These are phyloP conservation scores for Boletus sp. DNA, from an alignment of 768 basidiomycete genomes.

Conservation along the genomic window DNA sequence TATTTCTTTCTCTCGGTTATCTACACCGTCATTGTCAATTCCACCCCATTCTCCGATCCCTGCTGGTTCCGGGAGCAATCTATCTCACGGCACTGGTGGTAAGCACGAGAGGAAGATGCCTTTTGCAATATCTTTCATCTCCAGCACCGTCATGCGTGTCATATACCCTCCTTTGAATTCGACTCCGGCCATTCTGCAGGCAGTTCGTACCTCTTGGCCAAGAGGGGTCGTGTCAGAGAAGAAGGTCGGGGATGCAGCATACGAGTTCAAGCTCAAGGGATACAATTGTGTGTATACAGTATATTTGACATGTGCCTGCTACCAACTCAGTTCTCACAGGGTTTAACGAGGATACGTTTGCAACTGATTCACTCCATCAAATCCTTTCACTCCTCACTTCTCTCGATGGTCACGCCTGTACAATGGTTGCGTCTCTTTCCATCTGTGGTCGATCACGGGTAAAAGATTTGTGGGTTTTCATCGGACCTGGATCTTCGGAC, in stretches of 20 bases:
- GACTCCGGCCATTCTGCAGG: slow-evolving; percentile 78
- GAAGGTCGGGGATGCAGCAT: slow-evolving; percentile 67
- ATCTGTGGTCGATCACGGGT: slow-evolving; percentile 66
- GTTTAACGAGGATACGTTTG: slow-evolving; percentile 77
- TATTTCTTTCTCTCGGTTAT: slow-evolving; percentile 63
- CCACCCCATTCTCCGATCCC: slow-evolving; percentile 38
- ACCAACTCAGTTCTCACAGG: slow-evolving; percentile 40
- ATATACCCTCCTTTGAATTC: slow-evolving; percentile 72
- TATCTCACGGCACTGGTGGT: slow-evolving; percentile 35
- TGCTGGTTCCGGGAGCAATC: slow-evolving; percentile 36
- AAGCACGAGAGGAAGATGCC: slow-evolving; percentile 40
- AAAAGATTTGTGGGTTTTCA: slow-evolving; percentile 79
- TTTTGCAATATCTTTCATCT: slow-evolving; percentile 73
- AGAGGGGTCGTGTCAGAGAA: slow-evolving; percentile 75
- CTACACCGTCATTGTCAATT: slow-evolving; percentile 32
- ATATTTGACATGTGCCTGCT: slow-evolving; percentile 11
- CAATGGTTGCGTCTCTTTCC: slow-evolving; percentile 66
- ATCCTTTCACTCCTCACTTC: slow-evolving; percentile 65
- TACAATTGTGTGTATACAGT: slow-evolving; percentile 59
- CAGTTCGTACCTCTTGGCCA: slow-evolving; percentile 75
- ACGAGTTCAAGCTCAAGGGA: slow-evolving; percentile 79
- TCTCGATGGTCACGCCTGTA: slow-evolving; percentile 65
- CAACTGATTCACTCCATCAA: slow-evolving; percentile 67
- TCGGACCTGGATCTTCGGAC: slow-evolving; percentile 44
- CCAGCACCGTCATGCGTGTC: slow-evolving; percentile 65